These are phyloP conservation scores for Thelephora aurantiotincta DNA, from an alignment of 768 basidiomycete genomes.

Conservation along the genomic window DNA sequence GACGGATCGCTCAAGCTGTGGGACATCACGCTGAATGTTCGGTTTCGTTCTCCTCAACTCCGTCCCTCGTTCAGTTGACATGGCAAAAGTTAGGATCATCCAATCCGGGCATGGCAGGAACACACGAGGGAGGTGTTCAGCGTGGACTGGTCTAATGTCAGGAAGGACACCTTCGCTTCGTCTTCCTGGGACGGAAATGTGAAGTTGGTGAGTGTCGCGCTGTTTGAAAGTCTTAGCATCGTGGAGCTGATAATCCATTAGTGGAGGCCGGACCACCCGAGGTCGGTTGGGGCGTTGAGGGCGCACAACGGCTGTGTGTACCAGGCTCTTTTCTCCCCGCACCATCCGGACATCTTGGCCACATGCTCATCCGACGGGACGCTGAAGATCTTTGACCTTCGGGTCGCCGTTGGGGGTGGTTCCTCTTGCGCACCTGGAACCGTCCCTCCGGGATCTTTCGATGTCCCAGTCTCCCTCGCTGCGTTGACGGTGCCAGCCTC, in stretches of 20 bases:
- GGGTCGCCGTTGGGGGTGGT: too few relatives aligned
- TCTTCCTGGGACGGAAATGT: slow-evolving; percentile 87
- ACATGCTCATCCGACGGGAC: slow-evolving; percentile 84
- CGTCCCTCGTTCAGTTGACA: too few relatives aligned
- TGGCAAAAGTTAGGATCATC: too few relatives aligned
- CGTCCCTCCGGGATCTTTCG: too few relatives aligned
- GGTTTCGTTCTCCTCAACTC: slow-evolving; percentile 63
- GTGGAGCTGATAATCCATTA: slow-evolving; percentile 18
- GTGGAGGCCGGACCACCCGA: slow-evolving; percentile 80
- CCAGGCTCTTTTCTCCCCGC: slow-evolving; percentile 83
- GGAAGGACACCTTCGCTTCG: slow-evolving; percentile 77
- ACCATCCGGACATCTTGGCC: too few relatives aligned
- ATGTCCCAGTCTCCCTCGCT: slow-evolving; percentile 54
- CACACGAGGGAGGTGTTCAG: too few relatives aligned
- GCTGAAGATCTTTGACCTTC: slow-evolving; percentile 68
- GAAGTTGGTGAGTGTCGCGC: slow-evolving; percentile 57
- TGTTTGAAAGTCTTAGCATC: neutral
- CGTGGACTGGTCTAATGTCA: too few relatives aligned
- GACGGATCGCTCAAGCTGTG: slow-evolving; percentile 82
- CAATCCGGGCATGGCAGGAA: too few relatives aligned
- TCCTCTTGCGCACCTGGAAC: slow-evolving; percentile 57
- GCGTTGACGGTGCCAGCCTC: slow-evolving; percentile 65
- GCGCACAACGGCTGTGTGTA: too few relatives aligned
- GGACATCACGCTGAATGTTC: too few relatives aligned
- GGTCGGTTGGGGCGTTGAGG: slow-evolving; percentile 68